These are phyloP conservation scores for Cryptococcus jaspeensis DNA, from an alignment of 1,284 basidiomycete species.

Conservation along the genomic window DNA sequence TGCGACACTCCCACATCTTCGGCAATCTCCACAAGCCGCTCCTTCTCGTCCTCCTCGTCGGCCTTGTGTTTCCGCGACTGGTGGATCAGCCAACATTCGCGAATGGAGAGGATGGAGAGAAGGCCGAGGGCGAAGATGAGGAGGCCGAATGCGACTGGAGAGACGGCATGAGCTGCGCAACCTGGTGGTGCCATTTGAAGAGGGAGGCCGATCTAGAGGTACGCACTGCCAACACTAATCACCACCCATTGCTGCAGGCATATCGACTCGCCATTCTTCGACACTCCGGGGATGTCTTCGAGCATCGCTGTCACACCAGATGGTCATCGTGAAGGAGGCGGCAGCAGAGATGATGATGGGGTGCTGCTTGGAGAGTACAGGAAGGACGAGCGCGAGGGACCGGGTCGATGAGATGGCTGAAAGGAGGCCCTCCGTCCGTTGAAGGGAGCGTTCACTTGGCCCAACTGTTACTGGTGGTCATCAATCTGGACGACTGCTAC, in stretches of 20 bases:
- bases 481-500: no score
- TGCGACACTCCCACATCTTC: conserved; percentile 1
- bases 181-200: background rate
- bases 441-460: no score
- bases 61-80: background rate
- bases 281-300: background rate
- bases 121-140: background rate
- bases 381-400: conserved; percentile 73
- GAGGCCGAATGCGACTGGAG: background rate
- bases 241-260: background rate
- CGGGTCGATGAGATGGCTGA: conserved; percentile 79
- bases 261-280: background rate
- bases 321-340: no score
- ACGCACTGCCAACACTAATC: background rate
- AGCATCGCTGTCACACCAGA: background rate
- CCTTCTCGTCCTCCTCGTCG: conserved; percentile 7
- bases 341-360: no score
- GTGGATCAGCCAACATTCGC: conserved; percentile 6
- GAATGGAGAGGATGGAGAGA: conserved; percentile 5
- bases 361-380: conserved; percentile 62
- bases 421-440: no score
- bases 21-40: conserved; percentile 4
- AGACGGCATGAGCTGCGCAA: background rate
- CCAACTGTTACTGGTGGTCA: no score
- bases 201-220: background rate